Base-by-base conservation (phyloP, 352 stramenopile genomes). In the Pythium chondricola region DNA sequence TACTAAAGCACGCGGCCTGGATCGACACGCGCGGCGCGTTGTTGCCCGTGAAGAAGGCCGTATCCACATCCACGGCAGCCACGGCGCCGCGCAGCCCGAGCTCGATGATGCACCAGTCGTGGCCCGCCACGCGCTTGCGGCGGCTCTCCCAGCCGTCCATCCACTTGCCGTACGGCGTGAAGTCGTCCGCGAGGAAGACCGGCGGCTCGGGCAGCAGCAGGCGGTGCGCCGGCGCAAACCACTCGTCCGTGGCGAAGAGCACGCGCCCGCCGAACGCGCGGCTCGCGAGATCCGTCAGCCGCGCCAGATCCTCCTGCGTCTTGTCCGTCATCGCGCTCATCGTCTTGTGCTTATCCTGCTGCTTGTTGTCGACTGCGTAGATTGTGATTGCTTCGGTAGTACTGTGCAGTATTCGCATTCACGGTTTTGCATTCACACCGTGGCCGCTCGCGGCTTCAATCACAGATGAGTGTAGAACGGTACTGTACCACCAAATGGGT, bases 101-200 rank as follows among this genome's bases (percentile, higher is more conserved):
- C 45, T 91, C 81, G 11, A 98, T 41, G 22, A 98, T 65, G 45
- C 84, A 87, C 87, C 90, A 98, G 72, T 98, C 95, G 50, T 88
- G 85, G 7, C 85, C 85, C 3, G 80, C 58, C 13, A 76, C 63
- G 42, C 74, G 73, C 65, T 98, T 96, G 53, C 93, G 74, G 0
- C 91, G 89, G 21, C 91, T 97, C 65, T 98, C 94, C 93, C 93
- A 98, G 14, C 93, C 91, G 67, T 98, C 91, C 92, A 98, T 97
- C 64, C 95, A 96, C 63, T 97, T 97, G 52, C 91, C 88, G 47
- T 91, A 96, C 44, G 71, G 67, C 33, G 90, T 97, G 71, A 93
- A 98, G 29, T 90, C 76, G 58, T 97, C 80, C 0, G 80, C 60
- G 44, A 95, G 82, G 63, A 97, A 97, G n/a, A 90, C 62, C 0